Percentiles rank a stretch among this genome's conserved stretches.
phyloP scores from a whole-genome alignment of 192 early-diverging fungal genomes.

The Coemansia erecta region DNA sequence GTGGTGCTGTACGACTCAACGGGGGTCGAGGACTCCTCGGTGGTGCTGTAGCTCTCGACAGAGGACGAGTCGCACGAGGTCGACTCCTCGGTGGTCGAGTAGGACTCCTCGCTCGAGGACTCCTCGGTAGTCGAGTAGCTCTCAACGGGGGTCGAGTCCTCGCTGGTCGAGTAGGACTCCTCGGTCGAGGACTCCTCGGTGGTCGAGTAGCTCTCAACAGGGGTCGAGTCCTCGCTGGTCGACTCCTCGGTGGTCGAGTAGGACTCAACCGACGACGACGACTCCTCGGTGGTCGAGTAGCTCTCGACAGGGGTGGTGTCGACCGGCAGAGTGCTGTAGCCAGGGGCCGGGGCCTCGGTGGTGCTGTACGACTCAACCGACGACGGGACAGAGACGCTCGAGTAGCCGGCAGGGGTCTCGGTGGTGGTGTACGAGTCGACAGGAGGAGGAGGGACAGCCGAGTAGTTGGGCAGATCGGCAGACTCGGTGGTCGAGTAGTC shows the following conservation, averaged over 20 bases:
- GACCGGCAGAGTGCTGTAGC: not conserved
- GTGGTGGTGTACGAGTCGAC: constrained; percentile 3
- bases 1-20: no score
- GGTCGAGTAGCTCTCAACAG: not conserved
- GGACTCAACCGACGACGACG: not conserved
- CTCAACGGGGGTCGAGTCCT: no score
- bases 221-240: not conserved
- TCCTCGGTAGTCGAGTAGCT: no score
- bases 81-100: constrained; percentile 8
- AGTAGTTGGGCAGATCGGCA: constrained; percentile 11
- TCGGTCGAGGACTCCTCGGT: no score
- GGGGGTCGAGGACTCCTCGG: constrained; percentile 1
- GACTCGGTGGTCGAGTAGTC: constrained; percentile 14
- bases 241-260: constrained; percentile 2
- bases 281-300: not conserved
- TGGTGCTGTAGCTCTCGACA: constrained; percentile 7
- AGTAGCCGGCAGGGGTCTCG: constrained; percentile 6
- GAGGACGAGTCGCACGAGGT: no score
- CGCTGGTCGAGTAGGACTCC: no score
- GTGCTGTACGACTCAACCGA: constrained; percentile 8
- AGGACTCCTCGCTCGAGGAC: not conserved
- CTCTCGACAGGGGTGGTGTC: not conserved
- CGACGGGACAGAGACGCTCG: not conserved
- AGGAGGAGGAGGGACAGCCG: constrained; percentile 12
- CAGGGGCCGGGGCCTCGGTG: constrained; percentile 8